Conservation (phyloP, 2,329 filamentous ascomycete species). For the Epichloe elymi region DNA sequence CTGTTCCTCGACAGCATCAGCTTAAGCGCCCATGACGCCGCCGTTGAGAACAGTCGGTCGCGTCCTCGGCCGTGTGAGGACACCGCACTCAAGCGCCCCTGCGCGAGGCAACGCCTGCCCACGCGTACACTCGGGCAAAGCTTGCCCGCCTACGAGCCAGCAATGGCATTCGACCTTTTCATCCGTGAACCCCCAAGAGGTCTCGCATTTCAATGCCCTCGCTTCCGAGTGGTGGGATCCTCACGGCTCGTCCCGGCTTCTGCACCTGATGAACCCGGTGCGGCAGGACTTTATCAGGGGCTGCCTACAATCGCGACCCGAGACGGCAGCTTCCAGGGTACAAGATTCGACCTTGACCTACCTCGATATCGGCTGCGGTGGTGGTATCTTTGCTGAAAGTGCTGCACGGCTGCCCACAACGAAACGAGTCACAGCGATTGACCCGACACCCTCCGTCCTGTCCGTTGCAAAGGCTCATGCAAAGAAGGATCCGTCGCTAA, state of each 20-base stretch:
- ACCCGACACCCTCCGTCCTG: constrained; percentile 63
- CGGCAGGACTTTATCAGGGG: constrained; percentile 80
- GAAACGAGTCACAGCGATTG: constrained; percentile 56
- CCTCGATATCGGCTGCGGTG: constrained; percentile 90
- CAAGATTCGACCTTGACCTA: constrained; percentile 40
- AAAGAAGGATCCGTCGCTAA: constrained; percentile 56
- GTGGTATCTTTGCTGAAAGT: constrained; percentile 89
- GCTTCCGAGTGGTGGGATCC: constrained; percentile 97
- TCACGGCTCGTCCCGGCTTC: constrained; percentile 76
- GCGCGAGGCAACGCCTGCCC: background rate
- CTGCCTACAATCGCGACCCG: constrained; percentile 47
- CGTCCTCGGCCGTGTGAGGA: background rate
- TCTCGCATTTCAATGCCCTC: constrained; percentile 88
- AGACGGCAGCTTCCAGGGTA: constrained; percentile 18
- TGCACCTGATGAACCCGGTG: constrained; percentile 96
- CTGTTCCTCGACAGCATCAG: background rate
- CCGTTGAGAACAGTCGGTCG: background rate
- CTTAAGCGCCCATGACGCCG: background rate
- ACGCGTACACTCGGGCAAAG: background rate
- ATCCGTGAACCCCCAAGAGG: constrained; percentile 75
- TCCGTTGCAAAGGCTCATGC: constrained; percentile 65
- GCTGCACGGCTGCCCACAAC: constrained; percentile 57
- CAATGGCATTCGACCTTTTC: constrained; percentile 29
- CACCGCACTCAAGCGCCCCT: background rate
- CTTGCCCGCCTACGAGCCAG: background rate